Conservation (phyloP, 352 stramenopile genomes). For the Peronospora destructor region DNA sequence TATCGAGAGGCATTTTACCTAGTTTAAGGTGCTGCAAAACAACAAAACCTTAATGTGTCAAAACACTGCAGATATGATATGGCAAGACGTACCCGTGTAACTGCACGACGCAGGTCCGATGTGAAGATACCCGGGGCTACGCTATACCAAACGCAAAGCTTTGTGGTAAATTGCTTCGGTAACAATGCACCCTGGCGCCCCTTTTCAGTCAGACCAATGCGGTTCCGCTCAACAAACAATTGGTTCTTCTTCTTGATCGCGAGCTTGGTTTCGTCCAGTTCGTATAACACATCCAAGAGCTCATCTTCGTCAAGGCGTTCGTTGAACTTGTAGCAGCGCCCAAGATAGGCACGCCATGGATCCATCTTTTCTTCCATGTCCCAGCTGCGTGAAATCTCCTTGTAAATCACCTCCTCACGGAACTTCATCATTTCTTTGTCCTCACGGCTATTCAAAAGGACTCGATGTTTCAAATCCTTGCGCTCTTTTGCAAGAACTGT, state of each 20-base stretch:
- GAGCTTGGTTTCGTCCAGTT: conserved; percentile 32
- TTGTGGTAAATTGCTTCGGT: conserved; percentile 71
- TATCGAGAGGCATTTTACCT: conserved; percentile 45
- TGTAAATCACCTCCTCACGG: conserved; percentile 69
- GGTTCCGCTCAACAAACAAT: conserved; percentile 47
- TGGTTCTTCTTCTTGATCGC: conserved; percentile 40
- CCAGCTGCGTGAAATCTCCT: conserved; percentile 54
- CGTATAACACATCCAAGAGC: conserved; percentile 27
- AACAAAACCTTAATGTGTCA: conserved; percentile 11
- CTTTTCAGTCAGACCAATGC: conserved; percentile 28
- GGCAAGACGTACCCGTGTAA: conserved; percentile 44
- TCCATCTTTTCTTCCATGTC: conserved; percentile 39
- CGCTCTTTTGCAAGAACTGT: conserved; percentile 49
- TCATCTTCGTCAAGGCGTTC: conserved; percentile 38
- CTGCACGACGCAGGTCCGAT: conserved; percentile 48
- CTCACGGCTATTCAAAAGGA: conserved; percentile 45
- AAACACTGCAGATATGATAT: conserved; percentile 1
- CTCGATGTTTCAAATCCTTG: conserved; percentile 47
- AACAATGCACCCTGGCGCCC: conserved; percentile 45
- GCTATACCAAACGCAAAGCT: conserved; percentile 62
- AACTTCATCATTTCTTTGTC: conserved; percentile 55
- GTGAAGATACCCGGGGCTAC: conserved; percentile 73
- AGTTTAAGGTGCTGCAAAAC: conserved; percentile 47
- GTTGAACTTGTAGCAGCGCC: conserved; percentile 50
- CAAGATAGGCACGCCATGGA: conserved; percentile 52